These are phyloP conservation scores for Teratosphaeria gauchensis DNA, from an alignment of 2,329 filamentous ascomycete genomes.

Conservation along the genomic window DNA sequence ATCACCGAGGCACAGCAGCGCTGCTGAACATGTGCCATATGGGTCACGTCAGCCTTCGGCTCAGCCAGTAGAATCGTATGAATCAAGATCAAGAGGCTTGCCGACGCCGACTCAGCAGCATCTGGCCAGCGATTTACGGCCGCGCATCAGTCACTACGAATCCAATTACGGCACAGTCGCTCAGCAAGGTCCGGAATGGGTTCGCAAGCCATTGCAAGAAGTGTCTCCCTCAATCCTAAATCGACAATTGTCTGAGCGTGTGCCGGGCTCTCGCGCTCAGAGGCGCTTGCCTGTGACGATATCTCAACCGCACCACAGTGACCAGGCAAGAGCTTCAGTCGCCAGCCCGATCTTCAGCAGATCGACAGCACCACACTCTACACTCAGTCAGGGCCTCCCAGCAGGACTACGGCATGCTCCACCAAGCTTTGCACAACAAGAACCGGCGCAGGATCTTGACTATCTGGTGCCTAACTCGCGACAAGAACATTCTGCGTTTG, in stretches of 20 bases:
- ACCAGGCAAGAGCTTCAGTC: not conserved
- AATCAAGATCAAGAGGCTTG: not conserved
- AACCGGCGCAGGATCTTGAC: not conserved
- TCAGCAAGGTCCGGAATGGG: not conserved
- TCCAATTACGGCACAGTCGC: conserved; percentile 1
- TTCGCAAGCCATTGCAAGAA: not conserved
- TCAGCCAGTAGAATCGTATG: not conserved
- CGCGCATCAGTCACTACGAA: conserved; percentile 1
- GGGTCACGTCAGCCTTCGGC: not conserved
- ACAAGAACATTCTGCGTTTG: not conserved
- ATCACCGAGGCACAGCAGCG: not conserved
- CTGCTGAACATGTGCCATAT: not conserved
- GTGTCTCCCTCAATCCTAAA: not conserved
- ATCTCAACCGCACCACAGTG: conserved; percentile 10
- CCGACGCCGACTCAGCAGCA: not conserved
- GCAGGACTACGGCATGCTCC: not conserved
- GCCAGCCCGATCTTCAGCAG: not conserved
- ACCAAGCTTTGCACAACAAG: not conserved
- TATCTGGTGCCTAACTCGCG: not conserved
- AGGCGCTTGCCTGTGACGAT: conserved; percentile 33
- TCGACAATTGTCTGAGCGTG: not conserved
- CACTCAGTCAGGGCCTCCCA: not conserved
- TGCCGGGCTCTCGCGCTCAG: conserved; percentile 4
- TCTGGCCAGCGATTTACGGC: not conserved
- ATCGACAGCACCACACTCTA: not conserved